A percentile compares a stretch with the other conserved stretches of the same genome.
phyloP scores from a whole-genome alignment of 2,329 filamentous ascomycete genomes.

The Xylariaceae sp. region DNA sequence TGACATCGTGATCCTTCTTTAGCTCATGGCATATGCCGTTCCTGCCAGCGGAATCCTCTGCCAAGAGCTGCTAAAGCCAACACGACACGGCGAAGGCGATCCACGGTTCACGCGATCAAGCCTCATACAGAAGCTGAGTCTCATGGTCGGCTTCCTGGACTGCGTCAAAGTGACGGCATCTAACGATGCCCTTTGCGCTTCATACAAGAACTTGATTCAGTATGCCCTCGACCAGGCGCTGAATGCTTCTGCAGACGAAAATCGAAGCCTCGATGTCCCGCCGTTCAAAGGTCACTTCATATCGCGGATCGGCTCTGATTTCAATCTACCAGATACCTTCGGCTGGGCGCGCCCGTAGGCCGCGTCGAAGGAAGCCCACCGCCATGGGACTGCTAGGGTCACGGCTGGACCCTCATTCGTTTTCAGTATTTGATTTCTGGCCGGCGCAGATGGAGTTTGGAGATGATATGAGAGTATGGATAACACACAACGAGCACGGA shows the following conservation, averaged over 20 bases:
- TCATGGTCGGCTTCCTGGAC: slow-evolving; percentile 47
- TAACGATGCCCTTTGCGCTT: slow-evolving; percentile 44
- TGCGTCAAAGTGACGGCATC: slow-evolving; percentile 46
- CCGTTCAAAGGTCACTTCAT: slow-evolving; percentile 35
- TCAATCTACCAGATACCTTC: slow-evolving; percentile 46
- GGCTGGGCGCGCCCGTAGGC: slow-evolving; percentile 39
- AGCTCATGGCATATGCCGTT: slow-evolving; percentile 47
- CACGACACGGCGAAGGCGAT: slow-evolving; percentile 30
- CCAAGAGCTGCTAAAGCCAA: slow-evolving; percentile 44
- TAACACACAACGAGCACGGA: too few relatives aligned
- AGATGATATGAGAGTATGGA: too few relatives aligned
- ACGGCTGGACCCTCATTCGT: not conserved
- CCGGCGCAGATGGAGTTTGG: too few relatives aligned
- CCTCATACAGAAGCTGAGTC: slow-evolving; percentile 48
- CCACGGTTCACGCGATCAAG: slow-evolving; percentile 40
- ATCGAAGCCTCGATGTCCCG: slow-evolving; percentile 12
- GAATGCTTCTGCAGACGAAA: slow-evolving; percentile 33
- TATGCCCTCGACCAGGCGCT: slow-evolving; percentile 46
- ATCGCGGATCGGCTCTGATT: slow-evolving; percentile 38
- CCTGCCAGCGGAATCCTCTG: slow-evolving; percentile 47
- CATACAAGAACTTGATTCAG: slow-evolving; percentile 45
- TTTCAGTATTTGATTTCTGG: too few relatives aligned
- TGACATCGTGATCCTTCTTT: not conserved
- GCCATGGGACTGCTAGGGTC: not conserved
- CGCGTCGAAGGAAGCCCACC: slow-evolving; percentile 14